These are phyloP conservation scores for Stipa capillata DNA, from an alignment of 176 grass and related monocot species.

Conservation along the genomic window DNA sequence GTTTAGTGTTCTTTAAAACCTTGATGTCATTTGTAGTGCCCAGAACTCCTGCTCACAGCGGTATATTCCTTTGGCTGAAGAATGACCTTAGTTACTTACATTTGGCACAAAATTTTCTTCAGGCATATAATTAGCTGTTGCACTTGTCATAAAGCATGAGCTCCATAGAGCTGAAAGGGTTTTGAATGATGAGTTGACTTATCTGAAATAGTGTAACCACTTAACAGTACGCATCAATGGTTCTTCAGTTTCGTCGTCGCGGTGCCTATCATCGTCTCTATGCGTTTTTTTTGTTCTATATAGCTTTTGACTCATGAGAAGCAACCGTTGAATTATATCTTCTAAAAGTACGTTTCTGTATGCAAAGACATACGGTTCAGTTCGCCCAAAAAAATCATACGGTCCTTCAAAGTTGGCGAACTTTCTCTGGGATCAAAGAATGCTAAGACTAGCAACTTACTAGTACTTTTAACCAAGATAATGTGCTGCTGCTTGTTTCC, in stretches of 20 bases:
- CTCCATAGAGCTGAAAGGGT: not conserved
- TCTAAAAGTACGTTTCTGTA: not conserved
- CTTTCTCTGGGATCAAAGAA: not conserved
- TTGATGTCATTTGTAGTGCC: not conserved
- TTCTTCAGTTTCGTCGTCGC: not conserved
- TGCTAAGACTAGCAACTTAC: not conserved
- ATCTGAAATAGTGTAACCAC: constrained; percentile 33
- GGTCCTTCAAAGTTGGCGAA: not conserved
- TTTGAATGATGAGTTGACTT: constrained; percentile 28
- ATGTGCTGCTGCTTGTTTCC: not conserved
- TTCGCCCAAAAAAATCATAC: too few species aligned
- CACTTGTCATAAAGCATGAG: constrained; percentile 21
- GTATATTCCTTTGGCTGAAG: constrained; percentile 15
- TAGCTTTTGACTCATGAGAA: not conserved
- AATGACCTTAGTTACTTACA: not conserved
- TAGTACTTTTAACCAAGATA: not conserved
- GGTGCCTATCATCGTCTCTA: not conserved
- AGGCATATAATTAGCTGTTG: not conserved
- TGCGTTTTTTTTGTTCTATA: not conserved
- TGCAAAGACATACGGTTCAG: not conserved
- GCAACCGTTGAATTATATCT: not conserved
- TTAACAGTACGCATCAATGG: not conserved
- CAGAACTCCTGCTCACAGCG: not conserved
- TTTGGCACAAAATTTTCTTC: not conserved
- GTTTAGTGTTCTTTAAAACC: not conserved